Base-by-base conservation (phyloP, 1,284 basidiomycete species). In the Pseudomicrostroma phylloplanum region DNA sequence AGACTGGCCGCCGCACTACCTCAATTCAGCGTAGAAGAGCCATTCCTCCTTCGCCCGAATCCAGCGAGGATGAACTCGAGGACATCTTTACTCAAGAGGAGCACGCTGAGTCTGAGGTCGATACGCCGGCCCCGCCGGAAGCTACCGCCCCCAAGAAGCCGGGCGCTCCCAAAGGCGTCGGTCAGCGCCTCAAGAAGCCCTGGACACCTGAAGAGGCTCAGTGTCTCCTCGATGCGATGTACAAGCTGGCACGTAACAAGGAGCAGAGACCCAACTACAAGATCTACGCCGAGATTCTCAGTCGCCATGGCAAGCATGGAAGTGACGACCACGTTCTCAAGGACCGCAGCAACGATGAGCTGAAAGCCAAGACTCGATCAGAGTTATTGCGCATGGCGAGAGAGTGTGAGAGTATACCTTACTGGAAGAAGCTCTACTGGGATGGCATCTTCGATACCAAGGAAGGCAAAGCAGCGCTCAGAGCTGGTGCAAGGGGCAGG, bases 401-500 rank as follows among this genome's bases (percentile, higher is more conserved):
- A 21, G 21, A 21, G 17, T 19, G 51, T 7, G 51, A 54, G 21
- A 25, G 13, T 15, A 54, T 54, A 23, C 51, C 51, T 6, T 54
- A 54, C 51, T 54, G 51, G 51, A 54, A 54, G 51, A 17, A 25
- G 13, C 51, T 54, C 6, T 48, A 48, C 43, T 48, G 43, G 43
- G 17, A 48, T n/a, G 21, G 21, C 43, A 21, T 48, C 43, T 48
- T 48, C 21, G 12, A 48, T 17, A 17, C 15, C 6, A 48, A 48
- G 43, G 43, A 48, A 36, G 30, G 30, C 30, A 36, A 36, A 9
- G 30, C 30, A 36, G 30, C 30, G 30, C 30, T 36, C 30, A 3
- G 30, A 9, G 30, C 30, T 9, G 30, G 30, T 36, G 30, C 30
- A 36, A 36, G 30, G 9, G 30, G 30, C 30, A 36, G 9, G 30